Evolutionary conservation across 208 protist genomes (phyloP).

Genomic region (Strigomonas galati): DNA sequence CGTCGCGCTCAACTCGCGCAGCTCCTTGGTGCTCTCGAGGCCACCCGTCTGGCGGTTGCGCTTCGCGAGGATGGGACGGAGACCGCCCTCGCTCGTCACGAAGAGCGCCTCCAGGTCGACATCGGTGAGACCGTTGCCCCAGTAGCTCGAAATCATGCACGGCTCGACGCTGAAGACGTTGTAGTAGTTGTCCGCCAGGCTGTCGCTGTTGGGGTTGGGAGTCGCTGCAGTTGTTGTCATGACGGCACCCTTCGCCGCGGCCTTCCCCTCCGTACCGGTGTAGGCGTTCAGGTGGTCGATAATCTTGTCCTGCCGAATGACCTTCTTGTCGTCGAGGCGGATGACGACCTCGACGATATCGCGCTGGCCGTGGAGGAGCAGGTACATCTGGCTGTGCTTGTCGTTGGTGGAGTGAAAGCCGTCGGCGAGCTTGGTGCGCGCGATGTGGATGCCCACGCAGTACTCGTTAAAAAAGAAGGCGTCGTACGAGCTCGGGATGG

Average conservation of each 20-base stretch:
- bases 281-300: conserved; percentile 60
- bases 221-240: conserved; percentile 1
- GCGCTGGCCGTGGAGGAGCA: conserved; percentile 67
- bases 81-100: conserved; percentile 51
- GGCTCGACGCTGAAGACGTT: conserved; percentile 77
- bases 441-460: conserved; percentile 69
- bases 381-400: conserved; percentile 74
- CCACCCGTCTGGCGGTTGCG: conserved; percentile 57
- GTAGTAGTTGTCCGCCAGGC: conserved; percentile 50
- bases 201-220: conserved; percentile 11
- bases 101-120: conserved; percentile 70
- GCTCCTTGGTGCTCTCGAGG: conserved; percentile 65
- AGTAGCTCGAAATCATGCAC: conserved; percentile 76
- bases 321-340: conserved; percentile 63
- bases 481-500: conserved; percentile 24
- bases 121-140: conserved; percentile 52
- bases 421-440: conserved; percentile 49
- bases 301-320: conserved; percentile 63
- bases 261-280: conserved; percentile 15
- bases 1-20: conserved; percentile 49
- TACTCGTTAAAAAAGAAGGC: conserved; percentile 68
- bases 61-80: conserved; percentile 63
- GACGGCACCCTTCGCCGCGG: conserved; percentile 28
- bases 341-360: conserved; percentile 79
- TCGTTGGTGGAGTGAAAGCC: conserved; percentile 46